A percentile compares a stretch with the other conserved stretches of the same genome.
Conservation (phyloP, 768 basidiomycete species). For the Psilocybe sp. region DNA sequence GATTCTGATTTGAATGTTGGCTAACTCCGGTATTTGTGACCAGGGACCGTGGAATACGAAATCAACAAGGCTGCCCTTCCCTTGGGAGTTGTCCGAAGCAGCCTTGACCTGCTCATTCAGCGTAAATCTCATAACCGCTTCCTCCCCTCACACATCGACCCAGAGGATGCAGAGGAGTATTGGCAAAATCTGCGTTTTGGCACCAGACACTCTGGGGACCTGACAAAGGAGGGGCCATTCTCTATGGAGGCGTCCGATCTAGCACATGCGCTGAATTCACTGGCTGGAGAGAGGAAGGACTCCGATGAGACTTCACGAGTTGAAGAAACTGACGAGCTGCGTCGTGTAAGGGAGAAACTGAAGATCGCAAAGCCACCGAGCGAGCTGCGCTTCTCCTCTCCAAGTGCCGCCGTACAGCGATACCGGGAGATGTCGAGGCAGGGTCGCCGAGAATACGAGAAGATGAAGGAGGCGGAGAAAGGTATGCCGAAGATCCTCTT, state of each 20-base stretch:
- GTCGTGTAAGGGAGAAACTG: neutral
- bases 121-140: slow-evolving; percentile 45
- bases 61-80: slow-evolving; percentile 38
- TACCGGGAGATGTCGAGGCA: slow-evolving; percentile 46
- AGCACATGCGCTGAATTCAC: too few relatives aligned
- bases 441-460: slow-evolving; percentile 40
- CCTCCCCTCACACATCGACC: slow-evolving; percentile 48
- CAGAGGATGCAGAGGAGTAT: slow-evolving; percentile 39
- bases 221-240: too few relatives aligned
- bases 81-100: slow-evolving; percentile 32
- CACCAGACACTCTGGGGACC: slow-evolving; percentile 19
- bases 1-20: neutral
- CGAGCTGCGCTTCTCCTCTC: slow-evolving; percentile 27
- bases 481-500: slow-evolving; percentile 47
- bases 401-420: slow-evolving; percentile 29
- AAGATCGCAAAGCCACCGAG: too few relatives aligned
- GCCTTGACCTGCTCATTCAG: slow-evolving; percentile 27
- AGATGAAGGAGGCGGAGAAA: slow-evolving; percentile 30
- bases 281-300: slow-evolving; percentile 9
- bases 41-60: slow-evolving; percentile 66
- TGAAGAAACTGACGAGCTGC: neutral
- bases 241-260: too few relatives aligned
- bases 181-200: slow-evolving; percentile 47
- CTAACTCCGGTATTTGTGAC: neutral
- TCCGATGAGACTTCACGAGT: too few relatives aligned